Conservation (phyloP, 495 filamentous ascomycete genomes). For the Aspergillus diversus region DNA sequence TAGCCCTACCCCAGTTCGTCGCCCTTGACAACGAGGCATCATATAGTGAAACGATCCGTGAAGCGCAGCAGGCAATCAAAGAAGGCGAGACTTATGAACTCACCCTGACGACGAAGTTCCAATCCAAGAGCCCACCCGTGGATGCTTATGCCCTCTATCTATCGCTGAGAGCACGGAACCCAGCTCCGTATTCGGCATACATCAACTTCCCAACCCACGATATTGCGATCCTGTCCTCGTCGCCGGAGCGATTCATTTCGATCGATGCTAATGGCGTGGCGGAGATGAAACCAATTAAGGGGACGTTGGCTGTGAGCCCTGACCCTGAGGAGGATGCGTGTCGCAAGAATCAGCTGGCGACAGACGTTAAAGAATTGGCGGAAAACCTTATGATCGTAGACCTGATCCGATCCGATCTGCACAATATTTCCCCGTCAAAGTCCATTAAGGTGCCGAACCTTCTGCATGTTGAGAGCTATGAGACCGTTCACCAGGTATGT, state of each 20-base stretch:
- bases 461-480: conserved; percentile 13
- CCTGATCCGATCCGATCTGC: conserved; percentile 13
- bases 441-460: conserved; percentile 12
- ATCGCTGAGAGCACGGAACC: conserved; percentile 3
- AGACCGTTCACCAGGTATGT: conserved; percentile 16
- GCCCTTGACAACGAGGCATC: conserved; percentile 10
- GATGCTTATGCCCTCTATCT: conserved; percentile 10
- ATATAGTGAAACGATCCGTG: conserved; percentile 7
- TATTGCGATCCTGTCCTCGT: conserved; percentile 5
- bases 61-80: conserved; percentile 10
- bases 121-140: conserved; percentile 1
- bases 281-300: conserved; percentile 15
- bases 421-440: conserved; percentile 10
- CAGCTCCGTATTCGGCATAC: conserved; percentile 11
- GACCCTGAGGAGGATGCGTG: conserved; percentile 7
- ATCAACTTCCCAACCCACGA: conserved; percentile 12
- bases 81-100: conserved; percentile 14
- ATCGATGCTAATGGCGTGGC: conserved; percentile 6
- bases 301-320: conserved; percentile 9
- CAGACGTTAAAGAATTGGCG: conserved; percentile 6
- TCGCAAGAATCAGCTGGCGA: conserved; percentile 9
- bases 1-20: neutral
- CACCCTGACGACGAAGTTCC: conserved; percentile 8
- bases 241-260: conserved; percentile 11
- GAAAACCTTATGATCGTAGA: conserved; percentile 16